Conservation (phyloP, 805 yeast genomes). For the Saccharomyces eubayanus region DNA sequence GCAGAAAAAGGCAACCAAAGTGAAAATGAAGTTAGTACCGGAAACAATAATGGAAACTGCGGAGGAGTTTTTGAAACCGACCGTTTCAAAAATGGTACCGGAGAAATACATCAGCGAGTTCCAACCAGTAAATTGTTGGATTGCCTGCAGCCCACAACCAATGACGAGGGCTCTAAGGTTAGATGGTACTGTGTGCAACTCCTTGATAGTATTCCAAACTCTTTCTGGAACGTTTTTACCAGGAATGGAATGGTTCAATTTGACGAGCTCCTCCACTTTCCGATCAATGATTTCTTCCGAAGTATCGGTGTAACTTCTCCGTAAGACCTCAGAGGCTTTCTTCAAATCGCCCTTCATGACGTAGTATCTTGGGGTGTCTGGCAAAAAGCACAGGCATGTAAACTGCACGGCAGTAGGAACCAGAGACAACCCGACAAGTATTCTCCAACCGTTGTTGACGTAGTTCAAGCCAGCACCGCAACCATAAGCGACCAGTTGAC, state of each 20-base stretch:
- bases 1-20: constrained; percentile 74
- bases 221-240: constrained; percentile 42
- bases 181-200: constrained; percentile 60
- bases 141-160: constrained; percentile 90
- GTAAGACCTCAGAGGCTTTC: constrained; percentile 58
- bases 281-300: constrained; percentile 55
- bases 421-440: constrained; percentile 82
- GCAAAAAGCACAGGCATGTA: constrained; percentile 70
- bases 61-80: constrained; percentile 81
- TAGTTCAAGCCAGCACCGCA: constrained; percentile 79
- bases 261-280: constrained; percentile 58
- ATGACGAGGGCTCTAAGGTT: constrained; percentile 83
- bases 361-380: constrained; percentile 91
- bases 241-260: constrained; percentile 38
- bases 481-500: constrained; percentile 89
- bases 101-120: constrained; percentile 94
- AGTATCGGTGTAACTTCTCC: constrained; percentile 54
- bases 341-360: constrained; percentile 61
- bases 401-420: constrained; percentile 79
- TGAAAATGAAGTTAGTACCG: constrained; percentile 87
- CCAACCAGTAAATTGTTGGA: constrained; percentile 95
- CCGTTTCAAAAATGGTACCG: constrained; percentile 82
- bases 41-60: constrained; percentile 94
- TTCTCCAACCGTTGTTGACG: constrained; percentile 84
- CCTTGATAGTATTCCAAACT: constrained; percentile 52